A percentile compares a stretch with the other conserved stretches of the same genome.
These are phyloP conservation scores for Cerrena zonata DNA, from an alignment of 1,284 basidiomycete genomes.

Conservation along the genomic window DNA sequence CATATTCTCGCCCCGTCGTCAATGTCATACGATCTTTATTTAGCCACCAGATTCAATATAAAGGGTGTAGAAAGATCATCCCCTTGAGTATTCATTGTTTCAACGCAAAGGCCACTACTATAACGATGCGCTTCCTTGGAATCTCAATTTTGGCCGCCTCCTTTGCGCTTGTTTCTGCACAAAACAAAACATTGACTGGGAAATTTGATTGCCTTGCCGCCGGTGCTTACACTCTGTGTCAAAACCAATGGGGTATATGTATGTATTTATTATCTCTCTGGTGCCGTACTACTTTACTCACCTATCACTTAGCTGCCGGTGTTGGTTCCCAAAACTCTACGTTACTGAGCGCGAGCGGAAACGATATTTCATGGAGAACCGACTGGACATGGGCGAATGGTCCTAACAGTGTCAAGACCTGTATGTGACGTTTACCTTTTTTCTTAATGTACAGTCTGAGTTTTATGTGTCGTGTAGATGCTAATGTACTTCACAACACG, in stretches of 20 bases:
- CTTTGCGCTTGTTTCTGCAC: conserved; percentile 20
- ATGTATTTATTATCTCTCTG: conserved; percentile 15
- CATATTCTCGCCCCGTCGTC: too few species aligned
- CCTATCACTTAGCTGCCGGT: conserved; percentile 31
- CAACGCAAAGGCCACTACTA: neutral
- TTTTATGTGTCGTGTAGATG: conserved; percentile 26
- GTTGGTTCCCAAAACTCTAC: conserved; percentile 48
- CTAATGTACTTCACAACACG: conserved; percentile 39
- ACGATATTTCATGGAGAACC: conserved; percentile 48
- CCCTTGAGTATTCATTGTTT: too few species aligned
- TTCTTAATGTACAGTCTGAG: neutral
- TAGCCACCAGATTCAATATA: too few species aligned
- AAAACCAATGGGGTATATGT: conserved; percentile 52
- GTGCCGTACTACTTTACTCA: neutral
- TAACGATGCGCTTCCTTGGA: conserved; percentile 18
- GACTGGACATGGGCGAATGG: conserved; percentile 51
- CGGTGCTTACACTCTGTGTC: conserved; percentile 47
- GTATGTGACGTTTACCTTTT: conserved; percentile 25
- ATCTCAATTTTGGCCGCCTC: conserved; percentile 15
- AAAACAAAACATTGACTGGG: conserved; percentile 33
- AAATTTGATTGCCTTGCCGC: conserved; percentile 40
- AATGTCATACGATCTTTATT: too few species aligned
- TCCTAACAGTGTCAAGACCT: conserved; percentile 52
- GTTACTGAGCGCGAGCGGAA: conserved; percentile 35
- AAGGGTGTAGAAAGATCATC: too few species aligned